Evolutionary conservation across 2,329 filamentous ascomycete genomes (phyloP), one percentile per base, ranked within the genome.

Genomic region (Pseudodiploospora longispora): DNA sequence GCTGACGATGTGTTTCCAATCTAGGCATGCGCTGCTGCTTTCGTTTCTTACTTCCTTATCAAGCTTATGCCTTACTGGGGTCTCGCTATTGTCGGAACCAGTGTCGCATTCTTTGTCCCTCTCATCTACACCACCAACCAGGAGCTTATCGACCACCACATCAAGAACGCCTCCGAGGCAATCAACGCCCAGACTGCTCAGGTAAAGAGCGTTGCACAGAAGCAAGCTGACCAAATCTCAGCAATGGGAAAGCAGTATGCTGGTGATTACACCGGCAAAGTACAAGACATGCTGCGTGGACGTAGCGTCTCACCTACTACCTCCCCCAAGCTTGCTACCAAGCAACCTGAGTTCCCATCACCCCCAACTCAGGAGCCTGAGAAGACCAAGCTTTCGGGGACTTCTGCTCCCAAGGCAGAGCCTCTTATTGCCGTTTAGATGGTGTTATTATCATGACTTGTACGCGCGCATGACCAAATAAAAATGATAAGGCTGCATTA

Each of bases 31-130:
- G 41, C 82, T 42, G 69, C 69, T 49, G 73, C 81, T 39, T 82
- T 85, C 62, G 51, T 83, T 50, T 80, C 80, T 27, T 85, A 85
- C 67, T 80, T 74, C 62, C 70, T 85, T 34, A 75, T 82, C 64
- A 85, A 84, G 71, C 68, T 85, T 49, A 74, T 85, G 39, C 82
- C 82, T 32, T 76, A 82, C 69, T 85, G 82, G 82, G 80, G 78
- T 32, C 75, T 85, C 51, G 69, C 78, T 38, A 64, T 85, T 51
- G 69, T 84, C 54, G 68, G 65, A 50, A 78, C 77, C 47, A 77
- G 77, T 9, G 61, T 78, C 40, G 57, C 75, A 47, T 85, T 85
- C 69, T 68, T 82, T 47, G 70, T 68, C 9, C 82, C 82, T 30
- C 70, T 85, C 42, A 56, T 83, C 59, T 85, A 85, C 66, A 73